These are phyloP conservation scores for Paecilomyces variotii DNA, from an alignment of 2,329 filamentous ascomycete species.

Conservation along the genomic window DNA sequence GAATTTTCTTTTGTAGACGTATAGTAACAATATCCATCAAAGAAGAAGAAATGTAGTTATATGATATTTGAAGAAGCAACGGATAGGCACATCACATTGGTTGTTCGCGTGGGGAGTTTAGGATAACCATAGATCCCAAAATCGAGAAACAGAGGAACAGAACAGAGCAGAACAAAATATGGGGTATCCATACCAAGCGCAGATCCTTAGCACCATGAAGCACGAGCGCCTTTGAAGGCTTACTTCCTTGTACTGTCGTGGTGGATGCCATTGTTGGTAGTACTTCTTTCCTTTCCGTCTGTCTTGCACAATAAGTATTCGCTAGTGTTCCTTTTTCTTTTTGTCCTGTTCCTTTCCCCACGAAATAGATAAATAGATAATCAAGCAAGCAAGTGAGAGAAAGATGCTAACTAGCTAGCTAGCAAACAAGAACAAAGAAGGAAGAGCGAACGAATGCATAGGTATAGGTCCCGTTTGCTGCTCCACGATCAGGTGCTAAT, in stretches of 20 bases:
- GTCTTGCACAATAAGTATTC: too few species aligned
- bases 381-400: too few species aligned
- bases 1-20: neutral
- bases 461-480: too few species aligned
- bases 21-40: neutral
- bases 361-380: too few species aligned
- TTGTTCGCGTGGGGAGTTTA: neutral
- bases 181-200: constrained; percentile 40
- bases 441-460: too few species aligned
- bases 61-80: neutral
- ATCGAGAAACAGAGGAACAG: neutral
- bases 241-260: constrained; percentile 2
- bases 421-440: too few species aligned
- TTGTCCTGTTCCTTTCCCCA: too few species aligned
- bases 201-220: constrained; percentile 55
- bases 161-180: neutral
- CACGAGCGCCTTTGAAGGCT: constrained; percentile 38
- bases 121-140: neutral
- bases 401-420: too few species aligned
- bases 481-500: too few species aligned
- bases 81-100: neutral
- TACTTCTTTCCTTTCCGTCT: neutral
- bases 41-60: neutral
- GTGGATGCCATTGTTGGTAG: constrained; percentile 5
- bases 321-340: too few species aligned